Evolutionary conservation across 2,329 filamentous ascomycete genomes (phyloP).

Genomic region (Ophiostoma sp.): DNA sequence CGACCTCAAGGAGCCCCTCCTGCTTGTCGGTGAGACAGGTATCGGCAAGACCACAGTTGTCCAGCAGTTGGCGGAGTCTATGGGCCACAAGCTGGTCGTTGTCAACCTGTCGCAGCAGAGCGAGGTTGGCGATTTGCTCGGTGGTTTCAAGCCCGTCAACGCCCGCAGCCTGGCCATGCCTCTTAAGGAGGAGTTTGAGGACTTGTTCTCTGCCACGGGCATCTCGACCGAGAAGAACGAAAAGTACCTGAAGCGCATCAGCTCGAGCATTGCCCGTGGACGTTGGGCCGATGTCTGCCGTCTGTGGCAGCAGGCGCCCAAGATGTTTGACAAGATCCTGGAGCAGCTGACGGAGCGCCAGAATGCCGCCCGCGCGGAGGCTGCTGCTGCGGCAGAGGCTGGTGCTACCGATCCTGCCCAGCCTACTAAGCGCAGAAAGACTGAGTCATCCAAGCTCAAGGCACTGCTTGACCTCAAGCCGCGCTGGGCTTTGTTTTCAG

Average conservation of each 20-base stretch:
- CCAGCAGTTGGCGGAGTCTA: slow-evolving; percentile 81
- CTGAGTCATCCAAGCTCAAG: slow-evolving; percentile 63
- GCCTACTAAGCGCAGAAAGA: slow-evolving; percentile 69
- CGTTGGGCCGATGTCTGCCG: slow-evolving; percentile 87
- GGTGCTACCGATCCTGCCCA: slow-evolving; percentile 47
- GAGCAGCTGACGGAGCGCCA: slow-evolving; percentile 53
- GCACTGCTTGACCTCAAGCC: slow-evolving; percentile 58
- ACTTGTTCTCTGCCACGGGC: slow-evolving; percentile 78
- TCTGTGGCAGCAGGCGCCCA: slow-evolving; percentile 84
- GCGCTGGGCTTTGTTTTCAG: slow-evolving; percentile 79
- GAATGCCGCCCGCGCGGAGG: slow-evolving; percentile 9
- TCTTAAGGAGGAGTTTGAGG: slow-evolving; percentile 89
- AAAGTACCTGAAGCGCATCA: slow-evolving; percentile 77
- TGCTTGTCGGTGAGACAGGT: slow-evolving; percentile 97
- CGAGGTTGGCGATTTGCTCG: slow-evolving; percentile 91
- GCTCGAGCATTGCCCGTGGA: slow-evolving; percentile 74
- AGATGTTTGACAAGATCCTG: slow-evolving; percentile 77
- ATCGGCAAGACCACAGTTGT: slow-evolving; percentile 97
- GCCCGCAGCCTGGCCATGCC: slow-evolving; percentile 84
- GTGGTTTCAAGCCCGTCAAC: slow-evolving; percentile 95
- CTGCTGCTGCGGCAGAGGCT: not conserved
- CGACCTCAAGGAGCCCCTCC: slow-evolving; percentile 78
- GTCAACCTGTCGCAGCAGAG: slow-evolving; percentile 98
- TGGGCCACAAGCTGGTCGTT: slow-evolving; percentile 84
- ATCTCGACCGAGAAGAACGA: slow-evolving; percentile 88